Evolutionary conservation across 1,284 basidiomycete species (phyloP).

Genomic region (Apiotrichum brassicae): DNA sequence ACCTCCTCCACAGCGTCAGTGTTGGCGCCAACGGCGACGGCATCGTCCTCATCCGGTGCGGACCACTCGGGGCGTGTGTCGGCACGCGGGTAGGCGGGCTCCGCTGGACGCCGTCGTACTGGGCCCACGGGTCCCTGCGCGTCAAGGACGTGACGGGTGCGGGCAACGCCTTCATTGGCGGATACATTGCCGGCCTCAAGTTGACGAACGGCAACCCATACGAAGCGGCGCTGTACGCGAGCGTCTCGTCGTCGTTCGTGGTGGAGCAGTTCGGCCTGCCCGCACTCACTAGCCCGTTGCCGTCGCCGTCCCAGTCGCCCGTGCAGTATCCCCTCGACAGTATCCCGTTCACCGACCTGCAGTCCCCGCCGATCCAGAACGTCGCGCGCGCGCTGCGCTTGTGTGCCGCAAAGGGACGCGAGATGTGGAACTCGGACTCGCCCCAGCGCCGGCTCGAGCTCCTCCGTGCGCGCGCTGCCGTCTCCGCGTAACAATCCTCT

Average conservation of each 20-base stretch:
- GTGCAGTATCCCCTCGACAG: neutral
- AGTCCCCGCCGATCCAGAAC: neutral
- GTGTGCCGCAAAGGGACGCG: slow-evolving; percentile 2
- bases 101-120: slow-evolving; percentile 38
- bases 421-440: slow-evolving; percentile 35
- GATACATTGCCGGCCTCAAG: slow-evolving; percentile 34
- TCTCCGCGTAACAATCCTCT: neutral
- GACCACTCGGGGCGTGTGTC: slow-evolving; percentile 33
- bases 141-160: slow-evolving; percentile 42
- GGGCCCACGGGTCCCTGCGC: slow-evolving; percentile 8
- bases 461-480: neutral
- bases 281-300: neutral
- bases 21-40: slow-evolving; percentile 26
- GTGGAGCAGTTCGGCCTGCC: slow-evolving; percentile 41
- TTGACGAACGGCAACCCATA: slow-evolving; percentile 30
- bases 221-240: slow-evolving; percentile 34
- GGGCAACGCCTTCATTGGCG: slow-evolving; percentile 42
- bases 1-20: slow-evolving; percentile 26
- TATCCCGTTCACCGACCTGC: neutral
- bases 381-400: neutral
- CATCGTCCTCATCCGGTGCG: slow-evolving; percentile 39
- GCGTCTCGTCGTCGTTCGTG: slow-evolving; percentile 39
- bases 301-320: slow-evolving; percentile 1
- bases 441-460: slow-evolving; percentile 20
- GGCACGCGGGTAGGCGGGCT: slow-evolving; percentile 27